A percentile compares a stretch with the other conserved stretches of the same genome.
Conservation (phyloP, 805 yeast species). For the Teunomyces kruisii region DNA sequence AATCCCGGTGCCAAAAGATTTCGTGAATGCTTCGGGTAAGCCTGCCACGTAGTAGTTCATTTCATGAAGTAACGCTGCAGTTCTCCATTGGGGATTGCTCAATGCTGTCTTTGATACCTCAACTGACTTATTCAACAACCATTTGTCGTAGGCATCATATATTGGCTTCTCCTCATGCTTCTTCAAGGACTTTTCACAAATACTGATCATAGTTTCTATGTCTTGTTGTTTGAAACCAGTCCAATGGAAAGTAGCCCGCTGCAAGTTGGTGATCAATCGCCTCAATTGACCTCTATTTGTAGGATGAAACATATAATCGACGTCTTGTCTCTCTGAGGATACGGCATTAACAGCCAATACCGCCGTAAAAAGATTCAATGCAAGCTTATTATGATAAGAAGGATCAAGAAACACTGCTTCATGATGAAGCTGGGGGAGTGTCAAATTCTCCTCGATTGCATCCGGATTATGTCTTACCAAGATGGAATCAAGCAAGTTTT, state of each 20-base stretch:
- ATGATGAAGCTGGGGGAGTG: slow-evolving; percentile 59
- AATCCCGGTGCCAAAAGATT: slow-evolving; percentile 46
- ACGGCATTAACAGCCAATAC: slow-evolving; percentile 73
- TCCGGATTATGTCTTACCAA: slow-evolving; percentile 56
- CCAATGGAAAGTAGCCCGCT: slow-evolving; percentile 72
- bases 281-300: slow-evolving; percentile 53
- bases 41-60: slow-evolving; percentile 56
- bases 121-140: slow-evolving; percentile 44
- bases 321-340: slow-evolving; percentile 64
- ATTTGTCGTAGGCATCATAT: slow-evolving; percentile 39
- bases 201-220: slow-evolving; percentile 49
- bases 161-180: slow-evolving; percentile 24
- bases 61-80: slow-evolving; percentile 59
- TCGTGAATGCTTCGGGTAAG: slow-evolving; percentile 41
- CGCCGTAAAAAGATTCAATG: slow-evolving; percentile 63
- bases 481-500: slow-evolving; percentile 43
- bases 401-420: slow-evolving; percentile 60
- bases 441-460: slow-evolving; percentile 56
- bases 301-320: slow-evolving; percentile 72
- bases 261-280: slow-evolving; percentile 58
- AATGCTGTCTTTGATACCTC: slow-evolving; percentile 50
- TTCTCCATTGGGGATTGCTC: slow-evolving; percentile 55
- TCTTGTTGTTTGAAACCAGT: slow-evolving; percentile 66
- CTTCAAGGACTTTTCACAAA: slow-evolving; percentile 47
- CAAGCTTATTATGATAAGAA: slow-evolving; percentile 58